Evolutionary conservation across 805 yeast species (phyloP), one percentile per base, ranked within the genome.

Genomic region (Lipomyces japonicus): DNA sequence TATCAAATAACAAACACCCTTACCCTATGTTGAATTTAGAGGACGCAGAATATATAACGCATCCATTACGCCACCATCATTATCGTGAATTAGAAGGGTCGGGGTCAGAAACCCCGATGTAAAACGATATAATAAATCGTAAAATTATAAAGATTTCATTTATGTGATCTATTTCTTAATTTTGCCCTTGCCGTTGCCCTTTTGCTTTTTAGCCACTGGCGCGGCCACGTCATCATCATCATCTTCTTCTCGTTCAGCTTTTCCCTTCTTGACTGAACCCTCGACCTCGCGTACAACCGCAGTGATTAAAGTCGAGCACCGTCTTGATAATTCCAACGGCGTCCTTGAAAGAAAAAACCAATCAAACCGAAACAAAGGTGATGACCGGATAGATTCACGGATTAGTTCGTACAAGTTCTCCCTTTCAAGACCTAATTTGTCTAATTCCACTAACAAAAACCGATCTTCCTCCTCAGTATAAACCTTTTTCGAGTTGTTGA

Each of bases 381-480:
- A 80, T 37, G 77, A 77, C 50, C 86, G 74, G 36, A 91, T 81
- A 25, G 84, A 82, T 52, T 83, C 86, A 47, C 88, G 76, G 42
- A 91, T 82, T 55, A 78, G 68, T 51, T 91, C 98, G 63, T 82
- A 86, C 14, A 91, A 71, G 62, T 86, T 88, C 12, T 81, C 82
- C 22, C 82, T 74, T 59, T 87, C 96, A 30, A 90, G 67, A 0
- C 98, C 98, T 63, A 78, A 80, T 53, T 84, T 75, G 70, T 85
- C 83, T 63, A 88, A 70, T 71, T 86, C 90, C 14, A 89, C 79
- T 50, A 93, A 70, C 59, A 93, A 69, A 66, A 86, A 93, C 60
- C 96, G 74, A 67, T 93, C 98, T 65, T 93, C 97, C 54, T 86
- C 95, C 43, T 86, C 95, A 26, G 86, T 79, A 68, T 80, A 93